phyloP scores from a whole-genome alignment of 2,329 filamentous ascomycete species.

The Rhexocercosporidium sp. region DNA sequence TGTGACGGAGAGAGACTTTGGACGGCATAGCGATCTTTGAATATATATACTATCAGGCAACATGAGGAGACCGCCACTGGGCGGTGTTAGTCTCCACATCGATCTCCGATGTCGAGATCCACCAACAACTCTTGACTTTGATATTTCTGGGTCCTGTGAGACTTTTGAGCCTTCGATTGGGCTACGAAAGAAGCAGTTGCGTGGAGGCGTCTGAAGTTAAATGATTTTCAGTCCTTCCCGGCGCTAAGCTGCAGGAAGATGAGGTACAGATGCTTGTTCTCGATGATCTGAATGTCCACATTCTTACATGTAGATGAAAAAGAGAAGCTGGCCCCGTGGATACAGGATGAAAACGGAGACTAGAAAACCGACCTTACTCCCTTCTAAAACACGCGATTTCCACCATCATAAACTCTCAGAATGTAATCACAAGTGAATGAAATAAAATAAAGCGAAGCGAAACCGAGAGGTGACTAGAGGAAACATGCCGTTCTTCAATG shows the following conservation, averaged over 20 bases:
- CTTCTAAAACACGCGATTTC: too few species aligned
- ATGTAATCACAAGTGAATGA: too few species aligned
- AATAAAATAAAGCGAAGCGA: too few species aligned
- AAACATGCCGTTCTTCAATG: too few species aligned
- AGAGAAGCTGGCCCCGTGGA: too few species aligned
- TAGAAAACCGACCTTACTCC: too few species aligned
- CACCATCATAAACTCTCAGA: too few species aligned
- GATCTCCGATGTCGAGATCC: constrained; percentile 3
- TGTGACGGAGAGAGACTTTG: constrained; percentile 7
- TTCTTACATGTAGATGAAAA: too few species aligned
- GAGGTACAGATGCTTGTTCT: background rate
- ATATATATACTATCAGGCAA: constrained; percentile 9
- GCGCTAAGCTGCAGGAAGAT: background rate
- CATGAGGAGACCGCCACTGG: background rate
- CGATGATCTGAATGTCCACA: background rate
- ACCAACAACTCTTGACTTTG: background rate
- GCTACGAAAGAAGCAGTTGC: background rate
- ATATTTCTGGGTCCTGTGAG: background rate
- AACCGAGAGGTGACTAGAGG: too few species aligned
- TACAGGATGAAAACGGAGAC: too few species aligned
- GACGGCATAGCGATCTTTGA: background rate
- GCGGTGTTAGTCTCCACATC: constrained; percentile 7
- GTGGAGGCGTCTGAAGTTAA: constrained; percentile 6
- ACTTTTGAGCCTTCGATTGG: background rate
- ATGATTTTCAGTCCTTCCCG: background rate